phyloP scores from a whole-genome alignment of 768 basidiomycete species.

The Tephrocybe rancida region DNA sequence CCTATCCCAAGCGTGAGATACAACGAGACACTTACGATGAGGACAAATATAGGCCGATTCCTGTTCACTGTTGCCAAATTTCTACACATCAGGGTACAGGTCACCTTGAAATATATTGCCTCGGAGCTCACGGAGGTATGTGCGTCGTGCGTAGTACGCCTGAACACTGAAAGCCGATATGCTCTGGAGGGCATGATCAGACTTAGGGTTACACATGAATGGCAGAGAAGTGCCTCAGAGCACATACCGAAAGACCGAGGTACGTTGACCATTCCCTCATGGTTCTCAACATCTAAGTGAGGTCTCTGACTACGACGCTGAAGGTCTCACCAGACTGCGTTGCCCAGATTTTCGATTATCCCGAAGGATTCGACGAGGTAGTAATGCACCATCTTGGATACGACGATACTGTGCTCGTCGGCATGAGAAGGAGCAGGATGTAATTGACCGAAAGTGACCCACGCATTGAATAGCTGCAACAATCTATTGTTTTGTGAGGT shows the following conservation, averaged over 20 bases:
- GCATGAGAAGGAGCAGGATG: neutral
- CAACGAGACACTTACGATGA: no score
- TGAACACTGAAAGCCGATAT: no score
- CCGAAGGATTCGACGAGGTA: neutral
- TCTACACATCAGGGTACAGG: no score
- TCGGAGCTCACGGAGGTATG: neutral
- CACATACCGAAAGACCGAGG: neutral
- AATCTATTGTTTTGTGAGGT: neutral
- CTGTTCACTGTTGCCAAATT: no score
- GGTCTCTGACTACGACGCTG: neutral
- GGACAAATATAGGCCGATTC: no score
- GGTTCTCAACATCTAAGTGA: neutral
- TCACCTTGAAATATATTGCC: neutral
- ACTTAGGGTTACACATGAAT: neutral
- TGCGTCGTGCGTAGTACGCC: slow-evolving; percentile 1
- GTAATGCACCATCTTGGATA: no score
- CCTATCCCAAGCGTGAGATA: no score
- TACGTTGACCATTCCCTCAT: slow-evolving; percentile 4
- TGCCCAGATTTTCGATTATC: neutral
- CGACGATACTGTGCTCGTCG: neutral
- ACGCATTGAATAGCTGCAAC: neutral
- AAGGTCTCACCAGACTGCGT: neutral
- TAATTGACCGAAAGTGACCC: neutral
- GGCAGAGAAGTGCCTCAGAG: neutral
- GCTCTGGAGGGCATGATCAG: neutral